Conservation (phyloP, 192 early-diverging fungal genomes). For the Coemansia sp. region DNA sequence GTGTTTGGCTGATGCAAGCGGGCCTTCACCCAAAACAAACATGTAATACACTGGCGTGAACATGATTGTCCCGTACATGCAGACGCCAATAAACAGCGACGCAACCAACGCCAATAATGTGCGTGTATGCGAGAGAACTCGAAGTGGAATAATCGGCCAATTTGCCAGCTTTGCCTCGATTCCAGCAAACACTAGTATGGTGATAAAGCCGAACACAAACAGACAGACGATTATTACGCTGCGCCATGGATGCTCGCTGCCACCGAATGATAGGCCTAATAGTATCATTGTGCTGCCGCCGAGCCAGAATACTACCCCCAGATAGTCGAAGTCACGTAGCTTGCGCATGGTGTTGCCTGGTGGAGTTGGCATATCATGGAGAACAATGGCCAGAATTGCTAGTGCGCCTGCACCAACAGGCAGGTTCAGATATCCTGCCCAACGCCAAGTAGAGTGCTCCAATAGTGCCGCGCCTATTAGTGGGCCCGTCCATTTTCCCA, state of each 20-base stretch:
- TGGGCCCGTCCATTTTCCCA: constrained; percentile 67
- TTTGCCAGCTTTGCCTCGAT: constrained; percentile 61
- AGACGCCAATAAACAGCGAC: constrained; percentile 44
- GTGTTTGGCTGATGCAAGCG: constrained; percentile 23
- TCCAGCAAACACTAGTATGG: constrained; percentile 47
- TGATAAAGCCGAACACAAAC: constrained; percentile 46
- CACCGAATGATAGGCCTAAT: constrained; percentile 59
- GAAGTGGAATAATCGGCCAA: constrained; percentile 65
- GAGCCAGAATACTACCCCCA: constrained; percentile 55
- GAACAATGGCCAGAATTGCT: constrained; percentile 54
- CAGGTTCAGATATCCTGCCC: constrained; percentile 80
- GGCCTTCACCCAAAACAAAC: constrained; percentile 24
- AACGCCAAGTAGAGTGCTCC: constrained; percentile 61
- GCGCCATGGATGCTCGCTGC: constrained; percentile 60
- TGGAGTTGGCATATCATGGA: constrained; percentile 58
- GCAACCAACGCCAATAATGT: constrained; percentile 27
- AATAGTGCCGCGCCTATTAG: constrained; percentile 67
- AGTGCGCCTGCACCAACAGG: constrained; percentile 61
- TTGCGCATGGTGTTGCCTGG: constrained; percentile 24
- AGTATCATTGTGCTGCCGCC: constrained; percentile 56
- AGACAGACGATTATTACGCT: constrained; percentile 52
- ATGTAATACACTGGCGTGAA: constrained; percentile 54
- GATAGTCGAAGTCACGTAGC: constrained; percentile 59
- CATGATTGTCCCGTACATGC: constrained; percentile 52
- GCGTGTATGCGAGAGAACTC: constrained; percentile 29